Evolutionary conservation across 2,329 filamentous ascomycete species (phyloP).

Genomic region (Bipolaris gigantea): DNA sequence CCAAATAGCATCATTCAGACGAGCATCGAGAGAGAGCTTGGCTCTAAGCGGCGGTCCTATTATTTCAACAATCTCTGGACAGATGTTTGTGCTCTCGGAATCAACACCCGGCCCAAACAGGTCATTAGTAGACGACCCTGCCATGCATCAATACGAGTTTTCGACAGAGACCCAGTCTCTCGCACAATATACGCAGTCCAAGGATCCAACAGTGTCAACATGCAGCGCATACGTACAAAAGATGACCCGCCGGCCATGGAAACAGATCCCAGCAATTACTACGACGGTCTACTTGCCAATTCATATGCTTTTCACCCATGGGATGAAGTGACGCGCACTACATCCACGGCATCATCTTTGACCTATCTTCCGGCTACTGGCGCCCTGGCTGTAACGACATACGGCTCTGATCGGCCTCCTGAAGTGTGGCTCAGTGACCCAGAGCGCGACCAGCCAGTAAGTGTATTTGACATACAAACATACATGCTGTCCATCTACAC

Average conservation of each 20-base stretch:
- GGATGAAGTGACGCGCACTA: constrained; percentile 28
- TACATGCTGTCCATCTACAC: background rate
- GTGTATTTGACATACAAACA: background rate
- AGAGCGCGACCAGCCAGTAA: constrained; percentile 25
- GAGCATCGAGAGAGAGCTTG: constrained; percentile 35
- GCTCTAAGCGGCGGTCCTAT: constrained; percentile 18
- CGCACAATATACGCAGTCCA: constrained; percentile 30
- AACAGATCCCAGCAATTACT: constrained; percentile 1
- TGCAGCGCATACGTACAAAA: constrained; percentile 11
- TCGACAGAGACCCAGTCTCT: constrained; percentile 31
- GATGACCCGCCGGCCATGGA: constrained; percentile 5
- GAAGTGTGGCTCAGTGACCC: constrained; percentile 33
- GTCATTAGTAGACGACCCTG: constrained; percentile 11
- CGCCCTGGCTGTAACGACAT: constrained; percentile 35
- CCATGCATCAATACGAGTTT: constrained; percentile 22
- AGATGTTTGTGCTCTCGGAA: constrained; percentile 27
- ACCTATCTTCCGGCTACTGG: constrained; percentile 33
- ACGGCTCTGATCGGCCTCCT: constrained; percentile 34
- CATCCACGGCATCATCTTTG: constrained; percentile 37
- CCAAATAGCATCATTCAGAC: constrained; percentile 20
- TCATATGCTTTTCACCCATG: constrained; percentile 26
- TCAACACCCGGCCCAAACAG: constrained; percentile 8
- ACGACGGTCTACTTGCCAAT: constrained; percentile 1
- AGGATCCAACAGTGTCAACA: constrained; percentile 27
- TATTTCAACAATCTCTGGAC: constrained; percentile 31